phyloP scores from a whole-genome alignment of 257 asterid species.

The Dorcoceras hygrometricum region DNA sequence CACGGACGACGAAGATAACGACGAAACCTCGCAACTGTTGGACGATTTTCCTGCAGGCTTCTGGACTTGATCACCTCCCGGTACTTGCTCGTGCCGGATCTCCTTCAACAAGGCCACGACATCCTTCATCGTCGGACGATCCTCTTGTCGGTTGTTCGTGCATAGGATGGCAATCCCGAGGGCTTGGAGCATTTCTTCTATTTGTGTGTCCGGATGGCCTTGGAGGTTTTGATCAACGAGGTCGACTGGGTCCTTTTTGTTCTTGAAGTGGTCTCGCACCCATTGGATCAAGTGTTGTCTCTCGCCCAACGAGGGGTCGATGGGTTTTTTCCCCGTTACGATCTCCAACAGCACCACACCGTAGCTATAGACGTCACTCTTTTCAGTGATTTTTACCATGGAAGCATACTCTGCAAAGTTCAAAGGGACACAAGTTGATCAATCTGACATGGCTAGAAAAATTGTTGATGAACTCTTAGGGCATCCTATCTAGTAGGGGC shows the following conservation, averaged over 20 bases:
- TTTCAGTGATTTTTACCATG: conserved; percentile 59
- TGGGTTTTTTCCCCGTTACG: conserved; percentile 70
- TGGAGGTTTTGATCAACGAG: conserved; percentile 60
- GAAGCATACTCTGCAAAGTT: conserved; percentile 59
- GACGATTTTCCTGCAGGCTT: conserved; percentile 37
- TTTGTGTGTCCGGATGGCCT: conserved; percentile 66
- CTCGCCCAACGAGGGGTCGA: conserved; percentile 67
- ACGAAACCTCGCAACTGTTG: conserved; percentile 26
- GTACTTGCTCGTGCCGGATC: conserved; percentile 44
- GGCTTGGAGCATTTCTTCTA: conserved; percentile 86
- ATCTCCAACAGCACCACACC: conserved; percentile 73
- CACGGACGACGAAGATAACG: conserved; percentile 44
- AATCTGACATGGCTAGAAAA: neutral
- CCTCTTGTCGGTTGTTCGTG: conserved; percentile 65
- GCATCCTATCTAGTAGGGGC: neutral
- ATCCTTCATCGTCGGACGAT: conserved; percentile 80
- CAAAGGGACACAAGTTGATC: neutral
- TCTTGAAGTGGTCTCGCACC: conserved; percentile 61
- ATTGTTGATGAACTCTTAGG: neutral
- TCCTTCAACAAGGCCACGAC: conserved; percentile 75
- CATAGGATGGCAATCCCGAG: conserved; percentile 77
- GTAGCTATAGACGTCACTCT: conserved; percentile 75
- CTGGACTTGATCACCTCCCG: conserved; percentile 40
- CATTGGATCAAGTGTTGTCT: conserved; percentile 71
- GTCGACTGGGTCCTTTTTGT: conserved; percentile 55